Evolutionary conservation across 1,139 yeast genomes (phyloP).

Genomic region (Wickerhamomyces sp.): DNA sequence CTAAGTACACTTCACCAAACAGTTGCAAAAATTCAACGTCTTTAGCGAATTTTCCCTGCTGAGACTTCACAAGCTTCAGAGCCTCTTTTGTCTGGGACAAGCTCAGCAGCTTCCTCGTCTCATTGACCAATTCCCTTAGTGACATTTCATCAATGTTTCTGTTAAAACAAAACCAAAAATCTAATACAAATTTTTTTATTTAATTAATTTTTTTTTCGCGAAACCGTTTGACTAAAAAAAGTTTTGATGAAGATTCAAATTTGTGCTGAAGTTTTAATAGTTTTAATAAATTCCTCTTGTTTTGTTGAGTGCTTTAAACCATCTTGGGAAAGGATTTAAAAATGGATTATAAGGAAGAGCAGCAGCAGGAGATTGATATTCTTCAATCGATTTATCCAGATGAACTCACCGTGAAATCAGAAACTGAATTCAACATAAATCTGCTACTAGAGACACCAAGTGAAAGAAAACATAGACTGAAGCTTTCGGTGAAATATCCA

Average conservation of each 20-base stretch:
- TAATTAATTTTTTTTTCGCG: background rate
- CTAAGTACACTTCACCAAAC: slow-evolving; percentile 75
- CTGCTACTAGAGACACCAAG: slow-evolving; percentile 56
- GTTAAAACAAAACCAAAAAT: background rate
- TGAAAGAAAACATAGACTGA: slow-evolving; percentile 47
- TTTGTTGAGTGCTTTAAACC: too few relatives aligned
- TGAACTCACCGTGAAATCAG: slow-evolving; percentile 48
- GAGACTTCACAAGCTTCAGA: slow-evolving; percentile 30
- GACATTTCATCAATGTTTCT: background rate
- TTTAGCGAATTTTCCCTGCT: slow-evolving; percentile 24
- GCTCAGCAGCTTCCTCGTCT: slow-evolving; percentile 32
- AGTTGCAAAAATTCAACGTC: slow-evolving; percentile 39
- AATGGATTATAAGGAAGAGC: slow-evolving; percentile 73
- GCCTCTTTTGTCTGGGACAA: slow-evolving; percentile 37
- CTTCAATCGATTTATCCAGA: slow-evolving; percentile 91
- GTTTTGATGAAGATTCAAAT: background rate
- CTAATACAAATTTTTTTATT: background rate
- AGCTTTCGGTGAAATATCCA: slow-evolving; percentile 62
- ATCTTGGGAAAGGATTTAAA: too few relatives aligned
- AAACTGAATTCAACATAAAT: slow-evolving; percentile 43
- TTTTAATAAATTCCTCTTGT: too few relatives aligned
- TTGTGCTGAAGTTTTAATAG: too few relatives aligned
- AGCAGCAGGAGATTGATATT: slow-evolving; percentile 74
- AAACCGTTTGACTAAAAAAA: background rate
- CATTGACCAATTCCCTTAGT: slow-evolving; percentile 12